Evolutionary conservation across 2,329 filamentous ascomycete genomes (phyloP), one percentile per base, ranked within the genome.

Genomic region (Fusarium keratoplasticum): DNA sequence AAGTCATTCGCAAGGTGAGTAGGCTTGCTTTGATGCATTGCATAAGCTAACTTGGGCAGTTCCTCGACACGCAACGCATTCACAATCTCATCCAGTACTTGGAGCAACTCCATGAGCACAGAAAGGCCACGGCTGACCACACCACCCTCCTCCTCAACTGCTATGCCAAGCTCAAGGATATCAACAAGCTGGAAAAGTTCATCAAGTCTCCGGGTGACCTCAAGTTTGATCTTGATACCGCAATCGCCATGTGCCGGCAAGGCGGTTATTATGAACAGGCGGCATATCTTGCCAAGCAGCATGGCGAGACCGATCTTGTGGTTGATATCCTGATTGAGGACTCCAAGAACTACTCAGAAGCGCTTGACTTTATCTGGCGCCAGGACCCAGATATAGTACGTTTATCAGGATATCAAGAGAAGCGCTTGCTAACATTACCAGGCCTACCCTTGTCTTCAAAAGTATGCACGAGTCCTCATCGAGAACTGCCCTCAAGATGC

Each of bases 241-340:
- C 96, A 16, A 99, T 99, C 73, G 91, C 93, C 2, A 98, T 99
- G 95, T 99, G 96, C 80, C 91, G 97, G 31, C 96, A 99, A 84
- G 96, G 96, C 13, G 96, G 96, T 1, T 99, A 99, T 82, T 97
- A 93, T 78, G 95, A 98, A 69, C 97, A 99, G 85, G 96, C 96
- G 16, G 96, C 96, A 5, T 99, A 97, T 78, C 88, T 99, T 40
- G 96, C 97, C 8, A 94, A 95, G 67, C 96, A 98, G 82, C 95
- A 99, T 79, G 93, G 94, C 7, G 96, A 99, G 81, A 94, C 95
- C 73, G 95, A 98, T 67, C 86, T 98, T 69, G 96, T 99, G 1
- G 94, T 98, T 5, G 96, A 98, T 80, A 98, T 99, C 57, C 82
- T 99, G 61, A 95, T 99, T 60, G 96, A 99, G 80, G 96, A 99